A percentile compares a stretch with the other conserved stretches of the same genome.
Conservation (phyloP, 2,329 filamentous ascomycete genomes). For the Colletotrichum horii region DNA sequence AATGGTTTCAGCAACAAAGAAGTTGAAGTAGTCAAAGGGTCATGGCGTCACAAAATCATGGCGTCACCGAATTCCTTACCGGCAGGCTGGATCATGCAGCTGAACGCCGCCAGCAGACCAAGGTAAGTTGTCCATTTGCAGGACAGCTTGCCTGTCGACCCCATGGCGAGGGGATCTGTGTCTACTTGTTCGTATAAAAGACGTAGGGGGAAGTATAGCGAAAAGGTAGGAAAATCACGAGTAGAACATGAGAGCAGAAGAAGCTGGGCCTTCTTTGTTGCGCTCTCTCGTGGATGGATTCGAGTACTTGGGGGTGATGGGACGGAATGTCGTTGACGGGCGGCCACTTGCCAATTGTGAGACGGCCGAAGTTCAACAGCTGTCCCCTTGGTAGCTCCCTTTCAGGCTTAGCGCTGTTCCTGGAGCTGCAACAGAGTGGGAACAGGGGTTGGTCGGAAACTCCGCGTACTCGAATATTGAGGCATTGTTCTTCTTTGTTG, state of each 20-base stretch:
- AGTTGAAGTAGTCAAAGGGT: not conserved
- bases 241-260: not conserved
- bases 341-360: slow-evolving; percentile 3
- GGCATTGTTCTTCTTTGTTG: not conserved
- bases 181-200: not conserved
- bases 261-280: slow-evolving; percentile 6
- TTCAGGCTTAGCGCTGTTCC: slow-evolving; percentile 19
- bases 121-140: slow-evolving; percentile 70
- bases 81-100: slow-evolving; percentile 67
- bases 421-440: not conserved
- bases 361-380: slow-evolving; percentile 25
- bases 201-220: not conserved
- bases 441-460: not conserved
- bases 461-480: not conserved
- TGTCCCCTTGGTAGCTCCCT: slow-evolving; percentile 29
- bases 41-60: slow-evolving; percentile 3
- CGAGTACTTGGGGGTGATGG: not conserved
- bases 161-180: slow-evolving; percentile 47
- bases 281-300: slow-evolving; percentile 3
- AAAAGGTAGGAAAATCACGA: not conserved
- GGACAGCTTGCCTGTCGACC: slow-evolving; percentile 55
- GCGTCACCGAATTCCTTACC: slow-evolving; percentile 50
- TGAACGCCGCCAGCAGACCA: slow-evolving; percentile 62
- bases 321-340: not conserved
- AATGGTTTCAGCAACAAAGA: not conserved